Evolutionary conservation across 331 rosid species (phyloP), one percentile per base, ranked within the genome.

Genomic region (Malus hybrid): DNA sequence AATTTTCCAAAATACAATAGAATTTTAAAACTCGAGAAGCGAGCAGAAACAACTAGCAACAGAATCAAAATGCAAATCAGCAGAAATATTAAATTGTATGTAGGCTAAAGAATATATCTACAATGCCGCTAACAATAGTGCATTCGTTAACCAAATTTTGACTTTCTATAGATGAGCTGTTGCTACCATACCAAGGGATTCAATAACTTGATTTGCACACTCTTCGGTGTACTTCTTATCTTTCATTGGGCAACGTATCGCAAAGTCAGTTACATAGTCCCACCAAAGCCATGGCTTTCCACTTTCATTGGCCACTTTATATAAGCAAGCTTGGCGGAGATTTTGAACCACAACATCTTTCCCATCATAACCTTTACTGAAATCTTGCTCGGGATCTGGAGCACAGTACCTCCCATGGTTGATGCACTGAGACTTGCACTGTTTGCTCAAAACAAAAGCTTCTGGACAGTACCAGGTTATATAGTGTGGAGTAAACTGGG

Each of bases 281-380:
- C 99, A 95, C 99, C 99, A 95, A 64, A 89, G 93, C 99, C 99
- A 95, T 5, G 99, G 97, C 78, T 69, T 95, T 83, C 96, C 96
- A 83, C 92, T 87, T 83, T 90, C 99, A 83, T 92, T 92, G 54
- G 97, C 93, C 83, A 92, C 97, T 84, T 84, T 92, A 74, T 75
- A 90, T 81, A 95, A 86, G 86, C 99, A 95, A 74, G 95, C 96
- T 83, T 95, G 99, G 31, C 96, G 93, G 67, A 95, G 88, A 75
- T 92, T 95, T 80, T 95, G 99, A 75, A 92, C 78, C 55, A 89
- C 99, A 55, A 95, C 97, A 86, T 95, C 96, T 79, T 89, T 95
- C 29, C 99, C 99, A 74, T 95, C 97, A 84, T 95, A 95, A 33
- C 99, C 99, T 85, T 27, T 85, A 74, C 78, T 90, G 82, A 92